Evolutionary conservation across 495 filamentous ascomycete genomes (phyloP), one percentile per base, ranked within the genome.

Genomic region (Penicillium dipodomyicola): DNA sequence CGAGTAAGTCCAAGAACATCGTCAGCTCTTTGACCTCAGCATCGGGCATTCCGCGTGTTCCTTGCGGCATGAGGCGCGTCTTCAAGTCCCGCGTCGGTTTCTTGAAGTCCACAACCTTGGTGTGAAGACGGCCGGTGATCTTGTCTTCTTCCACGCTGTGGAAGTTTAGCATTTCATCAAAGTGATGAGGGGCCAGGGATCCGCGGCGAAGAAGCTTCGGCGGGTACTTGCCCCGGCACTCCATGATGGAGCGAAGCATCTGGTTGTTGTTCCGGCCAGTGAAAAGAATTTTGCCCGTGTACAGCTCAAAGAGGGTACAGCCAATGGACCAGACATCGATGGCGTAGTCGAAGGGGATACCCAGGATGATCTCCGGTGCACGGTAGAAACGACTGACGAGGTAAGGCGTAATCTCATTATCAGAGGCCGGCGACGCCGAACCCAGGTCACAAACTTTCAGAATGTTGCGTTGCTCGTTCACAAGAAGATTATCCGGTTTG

Each of bases 251-350:
- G 53, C 88, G 86, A 14, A 98, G 82, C 94, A 97, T 97, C 70
- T 96, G 91, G 67, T 98, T 97, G 78, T 98, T 98, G 75, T 89
- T 92, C 53, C 88, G 85, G 44, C 95, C 94, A 2, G 87, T 90
- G 74, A 98, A 98, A 41, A 98, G 80, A 57, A 98, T 97, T 72
- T 96, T 96, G 56, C 95, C 93, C 0, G 95, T 97, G 78, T 92
- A 97, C 29, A 98, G 79, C 72, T 98, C 94, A 72, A 93, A 98
- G 25, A 98, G 77, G 22, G 94, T 98, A 73, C 95, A 97, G 15
- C 94, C 94, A 61, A 97, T 89, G 12, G 92, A 92, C 94, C 94
- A 98, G 72, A 96, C 87, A 69, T 98, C 94, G 66, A 97, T 91
- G 30, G 89, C 90, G 67, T 90, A 95, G 70, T 96, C 91, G 70